Percentiles rank a stretch among this genome's conserved stretches.
Evolutionary conservation across 495 filamentous ascomycete species (phyloP).

Genomic region (Trichocladium antarcticum): DNA sequence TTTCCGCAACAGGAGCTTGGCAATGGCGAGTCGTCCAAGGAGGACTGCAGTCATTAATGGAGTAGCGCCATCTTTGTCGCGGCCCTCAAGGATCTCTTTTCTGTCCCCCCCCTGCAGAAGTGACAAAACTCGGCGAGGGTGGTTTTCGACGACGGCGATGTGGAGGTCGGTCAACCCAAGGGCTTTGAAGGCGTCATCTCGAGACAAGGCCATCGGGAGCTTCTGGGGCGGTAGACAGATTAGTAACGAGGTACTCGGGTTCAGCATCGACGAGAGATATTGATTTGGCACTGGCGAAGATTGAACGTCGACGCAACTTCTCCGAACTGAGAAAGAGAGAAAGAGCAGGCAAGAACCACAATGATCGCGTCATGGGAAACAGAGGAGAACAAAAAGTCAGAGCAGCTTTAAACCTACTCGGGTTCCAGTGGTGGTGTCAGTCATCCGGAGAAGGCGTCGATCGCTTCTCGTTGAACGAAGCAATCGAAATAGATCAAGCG

Average conservation of each 20-base stretch:
- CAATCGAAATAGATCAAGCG: no score
- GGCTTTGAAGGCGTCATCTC: background rate
- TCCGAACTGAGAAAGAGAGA: background rate
- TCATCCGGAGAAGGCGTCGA: no score
- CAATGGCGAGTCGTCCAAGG: background rate
- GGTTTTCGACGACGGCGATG: background rate
- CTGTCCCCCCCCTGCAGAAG: background rate
- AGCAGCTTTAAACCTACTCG: background rate
- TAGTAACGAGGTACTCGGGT: no score
- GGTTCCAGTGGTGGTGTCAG: no score
- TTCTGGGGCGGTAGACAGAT: no score
- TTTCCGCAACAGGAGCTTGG: background rate
- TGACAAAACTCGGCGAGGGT: background rate
- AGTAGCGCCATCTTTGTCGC: background rate
- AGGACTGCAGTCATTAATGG: constrained; percentile 9
- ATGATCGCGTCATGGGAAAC: background rate
- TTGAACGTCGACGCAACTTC: no score
- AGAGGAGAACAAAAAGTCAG: background rate
- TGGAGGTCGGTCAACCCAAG: background rate
- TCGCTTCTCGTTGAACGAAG: no score
- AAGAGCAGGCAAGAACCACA: background rate
- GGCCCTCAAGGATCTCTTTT: background rate
- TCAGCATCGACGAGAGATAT: no score
- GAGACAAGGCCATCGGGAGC: background rate
- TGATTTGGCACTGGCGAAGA: no score